Evolutionary conservation across 805 yeast species (phyloP), one percentile per base, ranked within the genome.

Genomic region (Kuraishia borneana): DNA sequence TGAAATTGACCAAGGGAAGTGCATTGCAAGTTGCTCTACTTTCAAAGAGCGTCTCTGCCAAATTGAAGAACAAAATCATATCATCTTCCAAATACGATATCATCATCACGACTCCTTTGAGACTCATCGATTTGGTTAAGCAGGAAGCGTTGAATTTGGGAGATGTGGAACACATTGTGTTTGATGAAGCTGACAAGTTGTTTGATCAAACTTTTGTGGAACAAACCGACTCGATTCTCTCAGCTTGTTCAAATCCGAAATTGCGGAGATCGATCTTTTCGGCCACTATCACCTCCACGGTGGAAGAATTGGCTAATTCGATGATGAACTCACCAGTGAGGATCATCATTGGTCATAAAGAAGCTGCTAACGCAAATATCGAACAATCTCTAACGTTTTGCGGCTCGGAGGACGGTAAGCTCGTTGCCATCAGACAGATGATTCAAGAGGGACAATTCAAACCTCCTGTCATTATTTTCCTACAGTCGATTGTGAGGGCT

Each of bases 181-280:
- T 92, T 44, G 99, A 92, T 64, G 99, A 92, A 59, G 97, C 96
- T 7, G 99, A 92, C 63, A 81, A 83, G 47, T 62, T 92, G 38
- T 83, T 92, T 45, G 96, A 92, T 47, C 71, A 76, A 42, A 78
- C 83, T 13, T 92, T 92, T 46, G 73, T 85, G 10, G 84, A 79
- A 44, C 98, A 92, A 61, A 82, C 96, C 1, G 99, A 92, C 54
- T 77, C 74, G 35, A 79, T 92, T 39, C 58, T 92, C 39, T 64
- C 78, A 4, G 61, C 69, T 21, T 74, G 83, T 50, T 51, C 71
- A 40, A 47, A 68, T 48, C 51, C 65, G 41, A 48, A 63, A 35
- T 50, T 82, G 21, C 68, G 77, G 34, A 84, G 78, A 56, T 75
- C 92, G 8, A 78, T 94, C 61, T 89, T 82, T 52, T 84, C 96